Percentiles rank a stretch among this genome's conserved stretches.
Conservation (phyloP, 2,329 filamentous ascomycete species). For the Berkeleyomyces basicola region DNA sequence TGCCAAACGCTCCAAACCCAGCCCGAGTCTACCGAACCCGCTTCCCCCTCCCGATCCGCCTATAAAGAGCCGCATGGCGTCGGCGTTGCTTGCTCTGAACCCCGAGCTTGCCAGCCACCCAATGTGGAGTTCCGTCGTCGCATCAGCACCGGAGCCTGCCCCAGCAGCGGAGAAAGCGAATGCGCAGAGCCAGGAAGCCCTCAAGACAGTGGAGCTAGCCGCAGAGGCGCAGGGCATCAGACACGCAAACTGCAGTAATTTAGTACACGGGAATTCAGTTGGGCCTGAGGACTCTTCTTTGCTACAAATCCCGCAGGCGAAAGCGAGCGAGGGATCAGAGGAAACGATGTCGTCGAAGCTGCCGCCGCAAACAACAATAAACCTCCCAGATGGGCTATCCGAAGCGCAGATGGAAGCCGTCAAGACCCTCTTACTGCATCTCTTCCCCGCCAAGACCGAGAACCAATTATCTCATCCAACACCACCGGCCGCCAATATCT, state of each 20-base stretch:
- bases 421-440: neutral
- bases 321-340: neutral
- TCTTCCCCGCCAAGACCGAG: neutral
- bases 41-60: slow-evolving; percentile 3
- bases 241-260: too few relatives aligned
- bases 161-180: neutral
- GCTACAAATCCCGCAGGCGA: neutral
- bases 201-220: neutral
- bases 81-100: slow-evolving; percentile 2
- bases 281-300: neutral
- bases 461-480: neutral
- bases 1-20: neutral
- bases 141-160: neutral
- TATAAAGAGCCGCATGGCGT: neutral
- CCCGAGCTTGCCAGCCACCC: slow-evolving; percentile 5
- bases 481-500: neutral
- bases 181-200: neutral
- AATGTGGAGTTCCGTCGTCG: neutral
- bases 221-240: neutral
- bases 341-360: neutral
- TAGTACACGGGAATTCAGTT: too few relatives aligned
- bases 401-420: neutral
- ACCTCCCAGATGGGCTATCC: neutral
- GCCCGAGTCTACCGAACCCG: neutral
- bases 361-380: neutral